Conservation (phyloP, 2,329 filamentous ascomycete species). For the Hymenoscyphus scutula region DNA sequence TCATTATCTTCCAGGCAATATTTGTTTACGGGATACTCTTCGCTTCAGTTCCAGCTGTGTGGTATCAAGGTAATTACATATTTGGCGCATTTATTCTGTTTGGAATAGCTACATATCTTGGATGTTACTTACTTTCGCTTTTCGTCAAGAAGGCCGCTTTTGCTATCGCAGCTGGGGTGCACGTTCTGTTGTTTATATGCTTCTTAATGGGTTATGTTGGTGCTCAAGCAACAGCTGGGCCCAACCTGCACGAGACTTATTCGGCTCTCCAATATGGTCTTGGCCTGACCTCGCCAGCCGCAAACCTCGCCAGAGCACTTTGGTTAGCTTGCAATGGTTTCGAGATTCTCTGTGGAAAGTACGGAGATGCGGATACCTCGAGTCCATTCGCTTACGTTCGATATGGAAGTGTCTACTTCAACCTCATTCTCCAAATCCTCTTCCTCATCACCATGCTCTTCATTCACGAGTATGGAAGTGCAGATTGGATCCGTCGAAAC, state of each 20-base stretch:
- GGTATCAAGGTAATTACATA: constrained; percentile 26
- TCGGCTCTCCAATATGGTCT: constrained; percentile 56
- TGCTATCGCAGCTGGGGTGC: constrained; percentile 30
- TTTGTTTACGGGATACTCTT: constrained; percentile 28
- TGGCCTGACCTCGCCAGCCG: constrained; percentile 54
- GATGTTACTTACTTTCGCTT: constrained; percentile 29
- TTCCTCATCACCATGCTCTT: constrained; percentile 23
- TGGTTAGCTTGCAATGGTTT: constrained; percentile 44
- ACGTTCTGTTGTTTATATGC: constrained; percentile 42
- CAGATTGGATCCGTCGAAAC: constrained; percentile 28
- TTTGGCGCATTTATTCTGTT: constrained; percentile 30
- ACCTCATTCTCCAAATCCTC: constrained; percentile 30
- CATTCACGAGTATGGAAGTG: constrained; percentile 31
- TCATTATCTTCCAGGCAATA: constrained; percentile 28
- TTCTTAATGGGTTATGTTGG: constrained; percentile 49
- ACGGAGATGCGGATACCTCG: constrained; percentile 23
- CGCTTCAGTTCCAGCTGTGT: constrained; percentile 19
- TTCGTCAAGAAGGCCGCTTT: constrained; percentile 31
- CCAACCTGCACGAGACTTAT: constrained; percentile 51
- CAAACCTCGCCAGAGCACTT: constrained; percentile 55
- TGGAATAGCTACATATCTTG: constrained; percentile 31
- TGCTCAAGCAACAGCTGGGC: constrained; percentile 55
- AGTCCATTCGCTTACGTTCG: constrained; percentile 25
- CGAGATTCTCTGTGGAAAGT: constrained; percentile 30
- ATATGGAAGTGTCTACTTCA: constrained; percentile 30